Conservation (phyloP, 768 basidiomycete species). For the Psilocybe azurescens region DNA sequence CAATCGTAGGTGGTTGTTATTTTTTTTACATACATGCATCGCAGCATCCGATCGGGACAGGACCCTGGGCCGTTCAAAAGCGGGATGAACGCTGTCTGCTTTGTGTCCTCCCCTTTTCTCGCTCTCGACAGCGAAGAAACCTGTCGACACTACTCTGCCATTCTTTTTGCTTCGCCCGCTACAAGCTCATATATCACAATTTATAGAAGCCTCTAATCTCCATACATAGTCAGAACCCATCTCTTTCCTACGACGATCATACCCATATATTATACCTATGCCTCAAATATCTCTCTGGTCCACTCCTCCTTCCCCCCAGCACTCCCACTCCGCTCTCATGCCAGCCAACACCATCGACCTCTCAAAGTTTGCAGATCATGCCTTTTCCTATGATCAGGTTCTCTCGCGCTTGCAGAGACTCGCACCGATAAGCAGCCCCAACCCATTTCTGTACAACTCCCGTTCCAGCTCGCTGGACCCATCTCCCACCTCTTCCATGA, state of each 20-base stretch:
- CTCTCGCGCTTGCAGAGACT: conserved; percentile 24
- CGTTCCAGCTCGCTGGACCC: conserved; percentile 18
- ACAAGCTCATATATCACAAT: conserved; percentile 20
- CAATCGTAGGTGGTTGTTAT: conserved; percentile 17
- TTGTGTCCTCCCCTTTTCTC: conserved; percentile 1
- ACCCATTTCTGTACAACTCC: too few species aligned
- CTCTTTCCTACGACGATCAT: conserved; percentile 8
- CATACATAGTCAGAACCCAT: conserved; percentile 13
- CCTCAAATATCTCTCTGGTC: conserved; percentile 22
- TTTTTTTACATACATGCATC: conserved; percentile 19
- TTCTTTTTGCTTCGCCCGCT: neutral
- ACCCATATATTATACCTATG: conserved; percentile 12
- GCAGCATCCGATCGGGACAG: conserved; percentile 21
- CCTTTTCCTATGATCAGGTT: conserved; percentile 18
- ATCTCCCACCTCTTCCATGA: conserved; percentile 41
- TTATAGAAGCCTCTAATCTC: conserved; percentile 12
- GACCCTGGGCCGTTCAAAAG: conserved; percentile 24
- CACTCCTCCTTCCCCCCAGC: conserved; percentile 11
- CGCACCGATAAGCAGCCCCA: conserved; percentile 12
- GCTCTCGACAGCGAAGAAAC: conserved; percentile 10
- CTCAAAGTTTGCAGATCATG: conserved; percentile 14
- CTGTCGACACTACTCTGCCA: conserved; percentile 9
- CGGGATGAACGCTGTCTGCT: conserved; percentile 16
- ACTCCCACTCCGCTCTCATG: conserved; percentile 21
- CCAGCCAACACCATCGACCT: conserved; percentile 22